Percentiles rank a stretch among this genome's conserved stretches.
Evolutionary conservation across 2,329 filamentous ascomycete genomes (phyloP).

Genomic region (Zymoseptoria pseudotritici): DNA sequence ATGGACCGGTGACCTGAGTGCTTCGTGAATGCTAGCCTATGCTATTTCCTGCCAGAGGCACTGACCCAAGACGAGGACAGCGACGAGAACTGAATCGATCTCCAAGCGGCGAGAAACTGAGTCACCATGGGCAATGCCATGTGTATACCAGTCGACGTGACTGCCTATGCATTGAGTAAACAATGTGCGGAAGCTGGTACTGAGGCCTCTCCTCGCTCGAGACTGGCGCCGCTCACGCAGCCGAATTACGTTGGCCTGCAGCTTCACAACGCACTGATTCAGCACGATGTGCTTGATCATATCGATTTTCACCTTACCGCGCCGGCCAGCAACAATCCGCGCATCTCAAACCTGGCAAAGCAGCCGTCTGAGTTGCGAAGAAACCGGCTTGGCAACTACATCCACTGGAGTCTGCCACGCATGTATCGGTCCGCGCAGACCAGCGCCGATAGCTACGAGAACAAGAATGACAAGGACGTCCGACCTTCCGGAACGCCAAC

Average conservation of each 20-base stretch:
- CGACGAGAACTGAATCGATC: too few species aligned
- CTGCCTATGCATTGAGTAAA: not conserved
- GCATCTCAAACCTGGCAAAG: constrained; percentile 1
- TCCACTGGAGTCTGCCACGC: constrained; percentile 4
- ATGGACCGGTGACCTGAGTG: too few species aligned
- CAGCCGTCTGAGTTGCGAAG: not conserved
- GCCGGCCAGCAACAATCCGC: not conserved
- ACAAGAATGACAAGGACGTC: too few species aligned
- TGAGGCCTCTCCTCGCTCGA: not conserved
- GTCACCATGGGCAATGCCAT: too few species aligned
- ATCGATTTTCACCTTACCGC: not conserved
- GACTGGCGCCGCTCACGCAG: constrained; percentile 2
- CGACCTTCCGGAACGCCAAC: not conserved
- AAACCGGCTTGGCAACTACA: constrained; percentile 1
- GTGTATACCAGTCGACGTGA: too few species aligned
- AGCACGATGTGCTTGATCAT: not conserved
- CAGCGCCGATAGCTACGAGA: too few species aligned
- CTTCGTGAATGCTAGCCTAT: too few species aligned
- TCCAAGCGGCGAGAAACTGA: too few species aligned
- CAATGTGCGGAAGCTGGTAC: not conserved
- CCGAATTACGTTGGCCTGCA: constrained; percentile 1
- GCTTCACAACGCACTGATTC: not conserved
- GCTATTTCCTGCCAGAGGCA: too few species aligned
- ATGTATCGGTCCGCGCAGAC: not conserved
- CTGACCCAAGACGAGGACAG: too few species aligned